phyloP scores from a whole-genome alignment of 2,329 filamentous ascomycete species.

The Scopulariopsis brevicaulis region DNA sequence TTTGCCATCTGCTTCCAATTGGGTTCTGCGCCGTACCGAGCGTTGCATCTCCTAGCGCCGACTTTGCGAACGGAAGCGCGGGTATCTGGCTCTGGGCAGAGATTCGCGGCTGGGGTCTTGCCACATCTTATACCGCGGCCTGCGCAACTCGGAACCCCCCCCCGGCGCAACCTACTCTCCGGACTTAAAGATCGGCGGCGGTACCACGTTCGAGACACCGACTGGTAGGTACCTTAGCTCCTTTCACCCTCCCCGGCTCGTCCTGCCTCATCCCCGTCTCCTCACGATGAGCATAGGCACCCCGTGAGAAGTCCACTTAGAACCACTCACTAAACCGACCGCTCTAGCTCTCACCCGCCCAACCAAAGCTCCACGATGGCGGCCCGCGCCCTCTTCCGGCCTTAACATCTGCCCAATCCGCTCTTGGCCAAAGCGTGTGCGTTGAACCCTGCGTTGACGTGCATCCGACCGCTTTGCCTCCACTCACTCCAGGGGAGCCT shows the following conservation, averaged over 20 bases:
- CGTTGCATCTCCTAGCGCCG: background rate
- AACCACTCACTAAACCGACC: background rate
- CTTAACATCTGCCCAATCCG: background rate
- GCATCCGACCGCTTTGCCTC: background rate
- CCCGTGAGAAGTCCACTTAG: background rate
- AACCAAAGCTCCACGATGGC: background rate
- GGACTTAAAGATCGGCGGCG: too few species aligned
- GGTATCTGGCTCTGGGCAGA: too few species aligned
- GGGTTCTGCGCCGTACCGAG: background rate
- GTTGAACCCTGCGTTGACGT: background rate
- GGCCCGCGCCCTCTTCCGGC: background rate
- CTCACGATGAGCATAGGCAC: background rate
- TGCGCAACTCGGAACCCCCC: too few species aligned
- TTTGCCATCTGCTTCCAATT: too few species aligned
- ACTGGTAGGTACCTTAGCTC: background rate
- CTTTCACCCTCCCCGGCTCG: background rate
- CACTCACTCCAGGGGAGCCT: background rate
- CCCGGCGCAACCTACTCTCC: too few species aligned
- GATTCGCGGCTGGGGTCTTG: too few species aligned
- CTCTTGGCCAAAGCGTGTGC: background rate
- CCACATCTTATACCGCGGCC: too few species aligned
- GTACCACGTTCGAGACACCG: too few species aligned
- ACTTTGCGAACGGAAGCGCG: too few species aligned
- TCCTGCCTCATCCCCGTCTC: background rate
- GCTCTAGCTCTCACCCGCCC: background rate